Evolutionary conservation across 176 grass and related monocot species (phyloP).

Genomic region (Phoenix dactylifera): DNA sequence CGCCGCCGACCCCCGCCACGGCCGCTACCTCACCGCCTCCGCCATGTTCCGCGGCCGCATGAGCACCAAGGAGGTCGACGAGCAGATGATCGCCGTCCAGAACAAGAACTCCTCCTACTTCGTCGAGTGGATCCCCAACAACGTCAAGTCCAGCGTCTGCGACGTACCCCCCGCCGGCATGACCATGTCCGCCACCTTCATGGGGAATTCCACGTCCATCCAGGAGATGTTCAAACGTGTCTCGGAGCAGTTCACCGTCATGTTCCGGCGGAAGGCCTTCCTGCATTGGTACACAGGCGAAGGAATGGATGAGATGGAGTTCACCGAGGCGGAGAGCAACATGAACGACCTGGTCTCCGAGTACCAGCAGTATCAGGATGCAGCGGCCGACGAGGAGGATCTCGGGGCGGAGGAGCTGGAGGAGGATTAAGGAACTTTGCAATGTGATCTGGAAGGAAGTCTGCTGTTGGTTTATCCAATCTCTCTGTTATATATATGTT

Average conservation of each 20-base stretch:
- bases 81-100: constrained; percentile 29
- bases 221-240: constrained; percentile 19
- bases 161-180: constrained; percentile 13
- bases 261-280: constrained; percentile 28
- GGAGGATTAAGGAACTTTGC: not conserved
- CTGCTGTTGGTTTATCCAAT: too few species aligned
- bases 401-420: not conserved
- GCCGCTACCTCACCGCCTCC: constrained; percentile 36
- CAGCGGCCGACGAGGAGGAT: not conserved
- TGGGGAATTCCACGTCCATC: constrained; percentile 19
- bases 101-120: constrained; percentile 34
- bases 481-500: too few species aligned
- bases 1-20: constrained; percentile 65
- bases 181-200: constrained; percentile 19
- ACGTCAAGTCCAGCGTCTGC: constrained; percentile 31
- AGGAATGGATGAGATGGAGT: constrained; percentile 30
- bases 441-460: too few species aligned
- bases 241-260: constrained; percentile 27
- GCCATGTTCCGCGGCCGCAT: constrained; percentile 30
- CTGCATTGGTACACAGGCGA: constrained; percentile 25
- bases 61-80: constrained; percentile 29
- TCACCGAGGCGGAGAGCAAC: constrained; percentile 28
- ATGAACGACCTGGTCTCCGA: constrained; percentile 19
- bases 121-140: constrained; percentile 33
- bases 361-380: constrained; percentile 12